These are phyloP conservation scores for Candida quercuum DNA, from an alignment of 805 yeast species.

Conservation along the genomic window DNA sequence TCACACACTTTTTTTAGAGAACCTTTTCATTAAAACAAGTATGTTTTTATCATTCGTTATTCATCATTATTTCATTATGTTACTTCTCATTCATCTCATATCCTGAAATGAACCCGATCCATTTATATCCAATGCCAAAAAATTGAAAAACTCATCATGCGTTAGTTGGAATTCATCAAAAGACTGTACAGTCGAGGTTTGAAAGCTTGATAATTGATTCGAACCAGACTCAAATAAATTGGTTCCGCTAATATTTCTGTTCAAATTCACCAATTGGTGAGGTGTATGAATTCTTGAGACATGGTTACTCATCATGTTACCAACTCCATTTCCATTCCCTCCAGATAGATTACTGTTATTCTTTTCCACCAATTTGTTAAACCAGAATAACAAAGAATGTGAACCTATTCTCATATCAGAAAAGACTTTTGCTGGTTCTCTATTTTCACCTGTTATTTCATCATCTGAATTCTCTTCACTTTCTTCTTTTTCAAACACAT, in stretches of 20 bases:
- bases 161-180: constrained; percentile 21
- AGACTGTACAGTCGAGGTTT: constrained; percentile 11
- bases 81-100: constrained; percentile 1
- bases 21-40: too few species aligned
- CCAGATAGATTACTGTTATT: constrained; percentile 3
- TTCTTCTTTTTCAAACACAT: constrained; percentile 16
- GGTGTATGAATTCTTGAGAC: too few species aligned
- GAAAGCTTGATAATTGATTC: constrained; percentile 9
- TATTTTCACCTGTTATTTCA: constrained; percentile 20
- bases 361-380: constrained; percentile 21
- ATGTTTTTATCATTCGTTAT: too few species aligned
- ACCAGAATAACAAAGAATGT: constrained; percentile 26
- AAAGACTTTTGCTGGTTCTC: constrained; percentile 32
- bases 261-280: background rate
- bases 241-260: background rate
- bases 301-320: too few species aligned
- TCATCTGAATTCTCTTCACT: constrained; percentile 18
- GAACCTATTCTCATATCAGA: constrained; percentile 29
- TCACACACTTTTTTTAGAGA: too few species aligned
- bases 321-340: too few species aligned
- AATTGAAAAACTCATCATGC: constrained; percentile 27
- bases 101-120: constrained; percentile 18
- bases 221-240: background rate
- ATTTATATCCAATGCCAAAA: constrained; percentile 22
- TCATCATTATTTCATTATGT: background rate